These are phyloP conservation scores for Olyra latifolia DNA, from an alignment of 176 grass and related monocot genomes.

Conservation along the genomic window DNA sequence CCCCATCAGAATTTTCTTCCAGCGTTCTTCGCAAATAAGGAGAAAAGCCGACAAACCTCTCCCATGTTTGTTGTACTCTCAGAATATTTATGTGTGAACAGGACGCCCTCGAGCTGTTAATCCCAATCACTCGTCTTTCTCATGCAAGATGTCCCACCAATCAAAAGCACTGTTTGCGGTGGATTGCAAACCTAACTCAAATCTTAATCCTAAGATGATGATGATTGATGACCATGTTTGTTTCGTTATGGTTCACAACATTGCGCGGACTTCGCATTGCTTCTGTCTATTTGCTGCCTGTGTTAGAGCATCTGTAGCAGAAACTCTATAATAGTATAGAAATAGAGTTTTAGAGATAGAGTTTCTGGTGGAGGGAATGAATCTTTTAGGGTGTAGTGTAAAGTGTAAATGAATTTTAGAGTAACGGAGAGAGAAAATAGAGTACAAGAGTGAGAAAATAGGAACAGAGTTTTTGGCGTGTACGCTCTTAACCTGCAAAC, in stretches of 20 bases:
- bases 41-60: constrained; percentile 53
- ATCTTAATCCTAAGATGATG: constrained; percentile 16
- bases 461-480: too few species aligned
- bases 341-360: too few species aligned
- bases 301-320: too few species aligned
- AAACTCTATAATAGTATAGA: too few species aligned
- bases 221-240: neutral
- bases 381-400: too few species aligned
- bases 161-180: constrained; percentile 8
- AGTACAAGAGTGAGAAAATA: too few species aligned
- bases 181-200: constrained; percentile 24
- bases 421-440: too few species aligned
- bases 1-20: constrained; percentile 13
- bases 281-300: neutral
- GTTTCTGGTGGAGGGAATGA: too few species aligned
- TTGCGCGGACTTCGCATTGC: neutral
- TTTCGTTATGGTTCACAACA: neutral
- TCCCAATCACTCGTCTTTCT: neutral
- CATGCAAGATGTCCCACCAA: constrained; percentile 29
- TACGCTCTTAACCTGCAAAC: neutral
- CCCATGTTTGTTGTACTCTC: constrained; percentile 46
- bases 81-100: constrained; percentile 45
- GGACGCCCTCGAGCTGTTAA: constrained; percentile 35
- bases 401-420: too few species aligned
- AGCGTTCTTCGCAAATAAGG: constrained; percentile 64